phyloP scores from a whole-genome alignment of 257 asterid genomes.

The Leptodermis oblonga region DNA sequence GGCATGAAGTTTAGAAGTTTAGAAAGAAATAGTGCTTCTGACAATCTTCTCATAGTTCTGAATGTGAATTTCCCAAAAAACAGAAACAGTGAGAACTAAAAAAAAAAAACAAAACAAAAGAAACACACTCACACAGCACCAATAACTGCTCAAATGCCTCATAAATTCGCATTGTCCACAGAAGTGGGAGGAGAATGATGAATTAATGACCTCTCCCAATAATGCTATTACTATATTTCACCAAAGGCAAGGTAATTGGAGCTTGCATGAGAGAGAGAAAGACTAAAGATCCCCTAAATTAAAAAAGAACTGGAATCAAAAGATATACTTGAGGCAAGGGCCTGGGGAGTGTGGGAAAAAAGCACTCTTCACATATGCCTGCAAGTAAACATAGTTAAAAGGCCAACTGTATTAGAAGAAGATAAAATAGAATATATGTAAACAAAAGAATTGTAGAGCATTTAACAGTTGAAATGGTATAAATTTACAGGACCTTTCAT shows the following conservation, averaged over 20 bases:
- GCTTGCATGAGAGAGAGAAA: background rate
- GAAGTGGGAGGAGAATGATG: background rate
- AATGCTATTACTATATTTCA: background rate
- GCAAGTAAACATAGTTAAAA: conserved; percentile 24
- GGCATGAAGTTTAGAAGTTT: background rate
- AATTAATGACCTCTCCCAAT: background rate
- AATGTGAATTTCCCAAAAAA: background rate
- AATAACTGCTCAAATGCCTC: background rate
- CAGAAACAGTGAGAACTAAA: background rate
- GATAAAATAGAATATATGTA: background rate
- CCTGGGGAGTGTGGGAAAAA: conserved; percentile 78
- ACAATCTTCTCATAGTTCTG: background rate
- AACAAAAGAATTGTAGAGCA: background rate
- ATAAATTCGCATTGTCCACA: background rate
- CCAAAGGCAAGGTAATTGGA: background rate
- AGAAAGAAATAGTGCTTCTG: background rate
- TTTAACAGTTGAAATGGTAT: background rate
- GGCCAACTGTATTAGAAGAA: background rate
- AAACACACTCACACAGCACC: background rate
- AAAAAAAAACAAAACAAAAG: background rate
- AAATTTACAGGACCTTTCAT: background rate
- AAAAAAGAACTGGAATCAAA: background rate
- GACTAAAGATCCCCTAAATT: background rate
- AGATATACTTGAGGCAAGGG: conserved; percentile 68
- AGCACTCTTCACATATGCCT: conserved; percentile 78